These are phyloP conservation scores for Pleurotus sapidus DNA, from an alignment of 768 basidiomycete species.

Conservation along the genomic window DNA sequence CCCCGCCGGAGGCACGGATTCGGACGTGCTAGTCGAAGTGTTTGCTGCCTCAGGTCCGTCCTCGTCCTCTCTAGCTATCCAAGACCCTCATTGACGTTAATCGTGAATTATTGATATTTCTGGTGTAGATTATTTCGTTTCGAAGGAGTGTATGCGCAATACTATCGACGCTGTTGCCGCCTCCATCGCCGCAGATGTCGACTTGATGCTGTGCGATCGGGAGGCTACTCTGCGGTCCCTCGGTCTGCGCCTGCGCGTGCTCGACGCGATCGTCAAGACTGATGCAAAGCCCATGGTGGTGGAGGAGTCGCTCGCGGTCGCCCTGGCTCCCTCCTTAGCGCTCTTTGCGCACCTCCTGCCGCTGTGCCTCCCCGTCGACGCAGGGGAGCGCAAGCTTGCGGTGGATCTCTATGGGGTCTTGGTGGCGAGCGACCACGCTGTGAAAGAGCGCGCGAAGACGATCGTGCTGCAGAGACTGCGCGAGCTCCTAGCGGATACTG, in stretches of 20 bases:
- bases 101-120: no score
- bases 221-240: conserved; percentile 19
- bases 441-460: background rate
- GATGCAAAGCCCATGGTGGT: conserved; percentile 12
- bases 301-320: background rate
- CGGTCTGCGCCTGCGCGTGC: conserved; percentile 27
- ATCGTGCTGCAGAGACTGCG: background rate
- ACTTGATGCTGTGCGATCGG: conserved; percentile 26
- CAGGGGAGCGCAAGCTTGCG: conserved; percentile 37
- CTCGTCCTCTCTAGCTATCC: background rate
- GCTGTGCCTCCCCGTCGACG: conserved; percentile 14
- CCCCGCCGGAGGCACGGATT: conserved; percentile 18
- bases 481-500: conserved; percentile 24
- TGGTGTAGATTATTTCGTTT: conserved; percentile 33
- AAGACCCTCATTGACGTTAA: no score
- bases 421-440: background rate
- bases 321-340: conserved; percentile 42
- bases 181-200: conserved; percentile 32
- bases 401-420: conserved; percentile 29
- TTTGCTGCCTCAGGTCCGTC: conserved; percentile 38
- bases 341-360: conserved; percentile 48
- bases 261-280: conserved; percentile 24
- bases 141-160: conserved; percentile 26
- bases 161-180: conserved; percentile 30
- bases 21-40: conserved; percentile 34